Conservation (phyloP, 2,329 filamentous ascomycete genomes). For the Xylariaceae sp. region DNA sequence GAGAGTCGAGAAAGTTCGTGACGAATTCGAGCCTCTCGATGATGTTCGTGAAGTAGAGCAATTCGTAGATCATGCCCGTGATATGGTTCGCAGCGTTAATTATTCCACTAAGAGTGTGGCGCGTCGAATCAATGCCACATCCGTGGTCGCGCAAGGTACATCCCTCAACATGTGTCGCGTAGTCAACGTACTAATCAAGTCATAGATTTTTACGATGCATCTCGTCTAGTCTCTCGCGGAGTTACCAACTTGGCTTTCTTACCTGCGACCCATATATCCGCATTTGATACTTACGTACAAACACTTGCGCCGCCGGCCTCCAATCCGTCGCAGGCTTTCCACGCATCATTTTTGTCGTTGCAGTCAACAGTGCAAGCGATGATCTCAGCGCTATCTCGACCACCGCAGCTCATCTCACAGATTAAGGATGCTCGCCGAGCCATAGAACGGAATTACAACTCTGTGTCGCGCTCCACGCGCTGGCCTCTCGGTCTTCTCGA, state of each 20-base stretch:
- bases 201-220: constrained; percentile 67
- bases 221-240: constrained; percentile 51
- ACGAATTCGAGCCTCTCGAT: constrained; percentile 82
- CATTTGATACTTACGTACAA: constrained; percentile 70
- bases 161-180: background rate
- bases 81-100: constrained; percentile 83
- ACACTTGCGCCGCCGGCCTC: constrained; percentile 66
- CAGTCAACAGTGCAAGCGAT: constrained; percentile 82
- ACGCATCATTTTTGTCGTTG: constrained; percentile 74
- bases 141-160: constrained; percentile 61
- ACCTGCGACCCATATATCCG: constrained; percentile 63
- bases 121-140: constrained; percentile 72
- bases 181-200: too few species aligned
- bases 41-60: constrained; percentile 87
- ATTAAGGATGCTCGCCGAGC: constrained; percentile 73
- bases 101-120: constrained; percentile 80
- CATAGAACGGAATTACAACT: constrained; percentile 74
- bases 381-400: constrained; percentile 73
- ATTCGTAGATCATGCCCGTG: constrained; percentile 86
- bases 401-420: constrained; percentile 71
- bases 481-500: constrained; percentile 84
- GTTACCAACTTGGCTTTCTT: constrained; percentile 63
- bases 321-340: constrained; percentile 70
- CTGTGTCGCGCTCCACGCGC: constrained; percentile 69
- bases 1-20: constrained; percentile 77